These are phyloP conservation scores for Eucalyptus pauciflora DNA, from an alignment of 345 rosid species.

Conservation along the genomic window DNA sequence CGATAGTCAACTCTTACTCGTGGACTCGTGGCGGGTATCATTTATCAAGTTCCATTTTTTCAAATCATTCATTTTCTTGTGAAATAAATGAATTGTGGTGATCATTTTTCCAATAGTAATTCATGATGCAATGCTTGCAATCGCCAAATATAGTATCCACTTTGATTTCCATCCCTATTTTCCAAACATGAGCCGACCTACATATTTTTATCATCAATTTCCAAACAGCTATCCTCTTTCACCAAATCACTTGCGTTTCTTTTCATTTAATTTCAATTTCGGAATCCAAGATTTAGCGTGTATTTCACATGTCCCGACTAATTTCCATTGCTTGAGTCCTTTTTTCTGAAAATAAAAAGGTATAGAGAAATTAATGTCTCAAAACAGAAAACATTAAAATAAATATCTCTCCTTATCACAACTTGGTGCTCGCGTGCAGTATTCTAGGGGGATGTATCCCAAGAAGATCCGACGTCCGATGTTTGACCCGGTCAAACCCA, in stretches of 20 bases:
- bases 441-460: too few species aligned
- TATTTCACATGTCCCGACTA: background rate
- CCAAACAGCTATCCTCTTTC: background rate
- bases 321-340: background rate
- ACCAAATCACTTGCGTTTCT: background rate
- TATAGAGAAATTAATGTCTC: too few species aligned
- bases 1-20: too few species aligned
- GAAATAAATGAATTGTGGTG: accelerated
- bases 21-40: too few species aligned
- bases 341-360: too few species aligned
- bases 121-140: too few species aligned
- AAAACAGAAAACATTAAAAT: background rate
- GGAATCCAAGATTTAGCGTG: background rate
- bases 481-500: background rate
- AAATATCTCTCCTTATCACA: background rate
- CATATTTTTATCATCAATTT: background rate
- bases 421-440: background rate
- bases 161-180: too few species aligned
- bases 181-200: background rate
- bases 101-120: too few species aligned
- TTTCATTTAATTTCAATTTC: background rate
- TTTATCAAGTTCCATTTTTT: too few species aligned
- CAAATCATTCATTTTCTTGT: too few species aligned
- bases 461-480: background rate
- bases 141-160: background rate